Base-by-base conservation (phyloP, 805 yeast genomes). In the Naumovozyma baii region DNA sequence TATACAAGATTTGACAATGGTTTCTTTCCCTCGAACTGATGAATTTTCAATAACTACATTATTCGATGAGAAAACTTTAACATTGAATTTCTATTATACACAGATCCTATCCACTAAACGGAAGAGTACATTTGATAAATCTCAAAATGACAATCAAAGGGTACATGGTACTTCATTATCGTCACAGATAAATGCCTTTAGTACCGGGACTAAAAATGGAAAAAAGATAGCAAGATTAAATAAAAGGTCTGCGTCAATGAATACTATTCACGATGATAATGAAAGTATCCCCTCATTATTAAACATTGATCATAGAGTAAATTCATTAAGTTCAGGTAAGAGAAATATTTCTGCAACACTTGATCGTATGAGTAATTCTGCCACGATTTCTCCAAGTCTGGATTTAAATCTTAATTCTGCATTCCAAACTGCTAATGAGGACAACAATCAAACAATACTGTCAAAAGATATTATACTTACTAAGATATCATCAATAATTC, bases 391-490 rank as follows among this genome's bases (percentile, higher is more conserved):
- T 1, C 40, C 48, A n/a, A 40, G 38, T n/a, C 45, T 49, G 49
- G 62, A 48, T 42, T 54, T 40, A 46, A 51, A 34, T 34, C 55
- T 37, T 55, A 69, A 5, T 30, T 29, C 50, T n/a, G 33, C 40
- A 3, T 41, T 43, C 20, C 52, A 44, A 34, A 9, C 37, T 18
- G 45, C 34, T 12, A 40, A 42, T n/a, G 52, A 40, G 4, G 7
- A 33, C 19, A 31, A 45, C 1, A 36, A 37, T 22, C 49, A 50
- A 31, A 63, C 70, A 0, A 69, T 72, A 14, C 55, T 66, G 0
- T 61, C 78, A 31, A 83, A 81, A 48, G 94, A 85, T 55, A 70
- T 80, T 50, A 78, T 80, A n/a, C 62, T 84, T 43, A 76, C 87
- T 0, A 74, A 72, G 50, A 58, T 83, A 2, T 77, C 76, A 14